Conservation (phyloP, 805 yeast genomes). For the Metschnikowia anglica region DNA sequence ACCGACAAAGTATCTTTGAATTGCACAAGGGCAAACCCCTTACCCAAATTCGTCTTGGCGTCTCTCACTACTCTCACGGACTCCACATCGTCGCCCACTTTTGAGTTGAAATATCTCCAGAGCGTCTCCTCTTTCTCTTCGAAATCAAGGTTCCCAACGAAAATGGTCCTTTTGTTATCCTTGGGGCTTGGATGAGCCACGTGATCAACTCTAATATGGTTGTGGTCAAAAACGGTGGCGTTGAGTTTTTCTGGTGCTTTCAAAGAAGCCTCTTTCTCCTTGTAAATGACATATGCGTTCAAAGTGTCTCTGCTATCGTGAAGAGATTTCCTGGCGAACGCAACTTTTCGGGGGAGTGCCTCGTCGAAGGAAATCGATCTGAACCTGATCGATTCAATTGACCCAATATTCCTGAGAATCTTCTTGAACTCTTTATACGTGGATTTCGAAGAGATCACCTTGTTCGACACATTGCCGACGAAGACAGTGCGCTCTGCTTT, state of each 20-base stretch:
- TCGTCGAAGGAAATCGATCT: conserved; percentile 90
- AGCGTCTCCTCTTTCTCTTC: conserved; percentile 88
- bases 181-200: conserved; percentile 88
- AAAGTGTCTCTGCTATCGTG: conserved; percentile 77
- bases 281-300: conserved; percentile 85
- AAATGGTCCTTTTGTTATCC: conserved; percentile 79
- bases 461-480: conserved; percentile 76
- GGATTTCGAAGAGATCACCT: conserved; percentile 62
- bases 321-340: conserved; percentile 75
- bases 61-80: conserved; percentile 90
- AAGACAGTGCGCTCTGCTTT: conserved; percentile 85
- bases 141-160: conserved; percentile 92
- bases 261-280: conserved; percentile 47
- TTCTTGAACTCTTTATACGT: conserved; percentile 63
- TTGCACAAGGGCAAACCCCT: conserved; percentile 96
- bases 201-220: conserved; percentile 88
- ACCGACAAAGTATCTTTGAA: conserved; percentile 73
- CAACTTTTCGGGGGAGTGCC: conserved; percentile 87
- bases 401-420: conserved; percentile 52
- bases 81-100: conserved; percentile 58
- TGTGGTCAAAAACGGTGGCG: conserved; percentile 62
- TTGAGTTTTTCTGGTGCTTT: conserved; percentile 54
- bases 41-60: conserved; percentile 89
- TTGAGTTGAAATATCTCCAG: conserved; percentile 71
- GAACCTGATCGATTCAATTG: conserved; percentile 76